Conservation (phyloP, 1,284 basidiomycete species). For the Papiliotrema terrestris region DNA sequence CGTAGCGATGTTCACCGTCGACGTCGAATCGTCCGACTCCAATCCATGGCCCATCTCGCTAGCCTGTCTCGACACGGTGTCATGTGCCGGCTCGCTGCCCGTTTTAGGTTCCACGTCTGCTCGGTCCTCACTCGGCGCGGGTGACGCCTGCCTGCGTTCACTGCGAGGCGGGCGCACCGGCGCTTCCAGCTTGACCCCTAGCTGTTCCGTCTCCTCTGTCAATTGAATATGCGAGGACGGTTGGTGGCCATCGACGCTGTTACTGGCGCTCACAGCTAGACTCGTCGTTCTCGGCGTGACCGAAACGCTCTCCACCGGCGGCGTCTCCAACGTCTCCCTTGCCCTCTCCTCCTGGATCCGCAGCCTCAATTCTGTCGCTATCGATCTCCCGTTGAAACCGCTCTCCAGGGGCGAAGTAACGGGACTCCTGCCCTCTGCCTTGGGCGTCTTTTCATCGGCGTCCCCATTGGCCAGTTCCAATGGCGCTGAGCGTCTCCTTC, state of each 20-base stretch:
- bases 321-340: neutral
- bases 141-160: neutral
- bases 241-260: neutral
- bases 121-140: neutral
- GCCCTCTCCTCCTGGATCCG: slow-evolving; percentile 23
- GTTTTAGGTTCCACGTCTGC: neutral
- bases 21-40: slow-evolving; percentile 9
- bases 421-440: neutral
- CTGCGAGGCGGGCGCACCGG: neutral
- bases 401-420: neutral
- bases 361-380: slow-evolving; percentile 21
- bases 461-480: slow-evolving; percentile 1
- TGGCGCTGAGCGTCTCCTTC: neutral
- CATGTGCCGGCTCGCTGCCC: neutral
- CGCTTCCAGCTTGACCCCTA: neutral
- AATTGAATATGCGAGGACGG: neutral
- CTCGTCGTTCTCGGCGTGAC: neutral
- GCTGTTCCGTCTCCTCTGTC: neutral
- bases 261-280: neutral
- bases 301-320: neutral
- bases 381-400: slow-evolving; percentile 8
- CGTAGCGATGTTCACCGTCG: slow-evolving; percentile 1
- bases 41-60: neutral
- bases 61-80: neutral
- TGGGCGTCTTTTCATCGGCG: slow-evolving; percentile 5